Base-by-base conservation (phyloP, 306 rosid species). In the Datisca glomerata region DNA sequence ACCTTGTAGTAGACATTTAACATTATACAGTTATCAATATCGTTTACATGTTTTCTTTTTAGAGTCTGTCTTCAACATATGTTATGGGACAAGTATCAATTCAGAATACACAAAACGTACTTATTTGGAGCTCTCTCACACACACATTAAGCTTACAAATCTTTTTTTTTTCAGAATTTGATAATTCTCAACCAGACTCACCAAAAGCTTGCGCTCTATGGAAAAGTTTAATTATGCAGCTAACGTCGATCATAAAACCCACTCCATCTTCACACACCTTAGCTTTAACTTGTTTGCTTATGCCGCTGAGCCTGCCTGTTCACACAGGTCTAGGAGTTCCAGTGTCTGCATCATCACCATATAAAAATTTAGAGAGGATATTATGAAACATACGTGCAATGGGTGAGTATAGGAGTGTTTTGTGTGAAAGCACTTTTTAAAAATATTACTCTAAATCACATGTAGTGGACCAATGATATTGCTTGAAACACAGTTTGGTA, bases 131-230 rank as follows among this genome's bases (percentile, higher is more conserved):
- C 67, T 53, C 69, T 41, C 69, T 39, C 68, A 63, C 72, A 56
- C 53, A 25, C 47, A 42, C 63, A 41, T 60, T 57, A n/a, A 29
- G 51, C 24, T 32, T 47, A 59, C 34, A 57, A 51, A 48, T 37
- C 9, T 18, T n/a, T 1, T n/a, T n/a, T n/a, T n/a, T n/a, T n/a
- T n/a, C n/a, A n/a, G n/a, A n/a, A n/a, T n/a, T n/a, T n/a, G n/a
- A n/a, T n/a, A n/a, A n/a, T n/a, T n/a, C n/a, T 5, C 28, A 1
- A 2, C 45, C 46, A 62, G 39, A 54, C 59, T 45, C 63, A 29
- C 61, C 65, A 70, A 73, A 80, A 91, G 98, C 96, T 84, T 91
- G 72, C 98, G 94, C 98, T 78, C 73, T 68, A 55, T 37, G 85
- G 81, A 78, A 83, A 75, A 78, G 84, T 70, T 81, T 59, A 65